Evolutionary conservation across 2,329 filamentous ascomycete genomes (phyloP).

Genomic region (Talaromyces sp.): DNA sequence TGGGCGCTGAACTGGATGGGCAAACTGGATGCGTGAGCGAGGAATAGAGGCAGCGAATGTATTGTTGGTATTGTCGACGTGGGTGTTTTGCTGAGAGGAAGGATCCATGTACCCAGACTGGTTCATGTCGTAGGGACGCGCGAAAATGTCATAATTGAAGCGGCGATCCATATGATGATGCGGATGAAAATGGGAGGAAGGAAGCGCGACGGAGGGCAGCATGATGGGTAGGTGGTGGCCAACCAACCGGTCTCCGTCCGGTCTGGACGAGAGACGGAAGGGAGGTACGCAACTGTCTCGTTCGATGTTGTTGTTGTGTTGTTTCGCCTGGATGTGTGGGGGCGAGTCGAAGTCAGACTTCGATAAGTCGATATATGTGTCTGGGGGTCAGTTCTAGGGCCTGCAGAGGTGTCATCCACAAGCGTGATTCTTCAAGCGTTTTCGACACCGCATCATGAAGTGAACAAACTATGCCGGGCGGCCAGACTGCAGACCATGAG

Average conservation of each 20-base stretch:
- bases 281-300: background rate
- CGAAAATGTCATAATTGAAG: constrained; percentile 20
- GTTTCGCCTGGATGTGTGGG: background rate
- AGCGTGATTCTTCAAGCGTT: constrained; percentile 37
- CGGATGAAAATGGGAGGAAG: constrained; percentile 34
- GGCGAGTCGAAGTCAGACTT: background rate
- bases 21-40: constrained; percentile 30
- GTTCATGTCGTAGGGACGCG: constrained; percentile 24
- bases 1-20: constrained; percentile 34
- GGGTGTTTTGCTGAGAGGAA: constrained; percentile 20
- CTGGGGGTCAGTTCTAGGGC: constrained; percentile 7
- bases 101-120: constrained; percentile 5
- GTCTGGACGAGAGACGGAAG: constrained; percentile 3
- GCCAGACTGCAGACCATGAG: background rate
- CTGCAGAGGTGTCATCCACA: constrained; percentile 24
- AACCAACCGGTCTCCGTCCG: constrained; percentile 13
- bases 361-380: background rate
- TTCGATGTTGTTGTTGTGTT: background rate
- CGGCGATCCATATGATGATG: constrained; percentile 32
- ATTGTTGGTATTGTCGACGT: background rate
- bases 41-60: constrained; percentile 22
- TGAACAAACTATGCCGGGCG: background rate
- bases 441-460: constrained; percentile 41
- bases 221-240: constrained; percentile 28
- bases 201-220: constrained; percentile 44